Evolutionary conservation across 495 filamentous ascomycete species (phyloP).

Genomic region (Apodospora peruviana): DNA sequence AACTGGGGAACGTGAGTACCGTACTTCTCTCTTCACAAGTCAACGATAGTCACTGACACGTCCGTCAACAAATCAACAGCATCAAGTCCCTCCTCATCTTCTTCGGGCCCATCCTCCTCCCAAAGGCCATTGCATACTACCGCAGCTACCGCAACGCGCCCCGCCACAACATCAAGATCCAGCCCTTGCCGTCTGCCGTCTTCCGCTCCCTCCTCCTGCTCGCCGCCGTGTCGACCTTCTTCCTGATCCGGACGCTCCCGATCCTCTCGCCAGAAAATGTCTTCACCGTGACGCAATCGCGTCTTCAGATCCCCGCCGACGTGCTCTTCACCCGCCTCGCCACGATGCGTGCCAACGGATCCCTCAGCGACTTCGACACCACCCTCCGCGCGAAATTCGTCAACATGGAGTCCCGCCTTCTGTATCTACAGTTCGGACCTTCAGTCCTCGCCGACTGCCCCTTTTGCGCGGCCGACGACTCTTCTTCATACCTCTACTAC

Average conservation of each 20-base stretch:
- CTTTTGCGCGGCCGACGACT: conserved; percentile 75
- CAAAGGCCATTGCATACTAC: conserved; percentile 66
- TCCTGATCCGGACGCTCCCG: conserved; percentile 64
- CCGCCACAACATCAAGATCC: conserved; percentile 48
- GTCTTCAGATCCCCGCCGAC: conserved; percentile 77
- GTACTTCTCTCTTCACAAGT: not conserved
- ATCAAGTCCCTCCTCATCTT: conserved; percentile 76
- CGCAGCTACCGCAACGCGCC: conserved; percentile 50
- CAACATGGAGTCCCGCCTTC: conserved; percentile 63
- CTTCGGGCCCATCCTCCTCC: conserved; percentile 80
- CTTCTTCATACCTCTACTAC: conserved; percentile 71
- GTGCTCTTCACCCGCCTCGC: conserved; percentile 78
- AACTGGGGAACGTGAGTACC: conserved; percentile 46
- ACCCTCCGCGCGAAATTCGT: conserved; percentile 61
- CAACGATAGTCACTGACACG: not conserved
- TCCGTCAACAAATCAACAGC: conserved; percentile 32
- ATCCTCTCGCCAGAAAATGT: conserved; percentile 71
- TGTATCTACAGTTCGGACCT: conserved; percentile 81
- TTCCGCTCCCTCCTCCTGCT: conserved; percentile 55
- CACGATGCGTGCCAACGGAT: conserved; percentile 46
- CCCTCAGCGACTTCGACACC: conserved; percentile 56
- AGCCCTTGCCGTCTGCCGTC: conserved; percentile 48
- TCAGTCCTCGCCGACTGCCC: conserved; percentile 63
- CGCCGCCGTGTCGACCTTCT: conserved; percentile 41
- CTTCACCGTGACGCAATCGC: conserved; percentile 70